A percentile compares a stretch with the other conserved stretches of the same genome.
These are phyloP conservation scores for Achaetomiella virescens DNA, from an alignment of 495 filamentous ascomycete genomes.

Conservation along the genomic window DNA sequence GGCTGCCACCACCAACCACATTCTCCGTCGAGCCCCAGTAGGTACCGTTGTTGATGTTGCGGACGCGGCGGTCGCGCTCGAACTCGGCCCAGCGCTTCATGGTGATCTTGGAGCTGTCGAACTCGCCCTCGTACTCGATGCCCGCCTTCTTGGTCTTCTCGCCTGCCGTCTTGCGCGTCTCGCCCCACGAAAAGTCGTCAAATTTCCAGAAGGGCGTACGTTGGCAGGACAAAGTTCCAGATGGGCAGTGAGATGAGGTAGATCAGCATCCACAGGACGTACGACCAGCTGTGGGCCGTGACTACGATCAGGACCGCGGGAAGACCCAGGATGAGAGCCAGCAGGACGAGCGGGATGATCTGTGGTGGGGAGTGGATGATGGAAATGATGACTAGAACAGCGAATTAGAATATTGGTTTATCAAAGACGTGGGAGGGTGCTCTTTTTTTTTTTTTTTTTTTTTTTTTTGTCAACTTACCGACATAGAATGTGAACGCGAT, in stretches of 20 bases:
- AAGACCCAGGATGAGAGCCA: constrained; percentile 87
- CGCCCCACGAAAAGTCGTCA: constrained; percentile 99
- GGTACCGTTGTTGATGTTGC: constrained; percentile 16
- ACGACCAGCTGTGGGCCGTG: constrained; percentile 90
- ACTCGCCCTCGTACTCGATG: constrained; percentile 87
- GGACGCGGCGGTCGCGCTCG: constrained; percentile 52
- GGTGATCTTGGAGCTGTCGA: constrained; percentile 95
- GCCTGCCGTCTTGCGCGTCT: constrained; percentile 91
- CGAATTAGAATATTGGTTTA: neutral
- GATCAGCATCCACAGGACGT: constrained; percentile 94
- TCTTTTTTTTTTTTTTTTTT: no score
- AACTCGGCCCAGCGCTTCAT: constrained; percentile 99
- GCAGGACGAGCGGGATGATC: constrained; percentile 83
- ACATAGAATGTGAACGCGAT: constrained; percentile 97
- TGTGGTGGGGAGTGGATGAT: constrained; percentile 79
- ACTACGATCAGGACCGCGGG: constrained; percentile 90
- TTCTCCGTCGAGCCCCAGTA: constrained; percentile 47
- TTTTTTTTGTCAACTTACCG: constrained; percentile 49
- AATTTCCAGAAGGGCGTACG: constrained; percentile 99
- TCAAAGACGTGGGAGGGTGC: no score
- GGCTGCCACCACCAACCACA: constrained; percentile 34
- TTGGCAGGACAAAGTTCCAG: constrained; percentile 95
- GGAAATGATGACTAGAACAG: constrained; percentile 67
- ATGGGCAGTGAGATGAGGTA: constrained; percentile 90
- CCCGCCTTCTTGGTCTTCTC: constrained; percentile 76